Base-by-base conservation (phyloP, 345 rosid species). In the Gossypium bickii region DNA sequence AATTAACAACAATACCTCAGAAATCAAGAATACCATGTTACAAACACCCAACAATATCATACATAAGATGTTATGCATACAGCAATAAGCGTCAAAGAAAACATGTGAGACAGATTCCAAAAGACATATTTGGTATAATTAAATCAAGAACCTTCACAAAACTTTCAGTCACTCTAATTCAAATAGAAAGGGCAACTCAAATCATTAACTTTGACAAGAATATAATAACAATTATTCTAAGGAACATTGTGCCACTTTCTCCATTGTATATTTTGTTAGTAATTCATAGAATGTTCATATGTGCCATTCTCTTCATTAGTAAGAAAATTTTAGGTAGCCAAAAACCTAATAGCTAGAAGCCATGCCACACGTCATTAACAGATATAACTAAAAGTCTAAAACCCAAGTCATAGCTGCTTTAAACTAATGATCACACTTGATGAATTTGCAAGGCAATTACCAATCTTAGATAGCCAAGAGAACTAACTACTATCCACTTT, bases 151-250 rank as follows among this genome's bases (percentile, higher is more conserved):
- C 24, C 57, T 49, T 25, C 51, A 22, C 16, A 47, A n/a, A 53
- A 20, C 27, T 72, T 25, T 38, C 12, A 22, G 10, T 48, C 45
- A 47, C 9, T 45, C 75, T 20, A 65, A 43, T 15, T 10, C 55
- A 44, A 25, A 58, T 17, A 12, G 25, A 25, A 59, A 24, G n/a
- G 9, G 18, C 8, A 18, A 9, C 20, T 49, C 29, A 27, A 61
- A 16, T 51, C 11, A 73, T 73, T 73, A 17, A 12, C 25, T 73
- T 61, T 73, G 29, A 18, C 70, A 73, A 73, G 57, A 73, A 24
- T 29, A 27, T 12, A 48, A 16, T 22, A 15, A 57, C 10, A 57
- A 20, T 69, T 43, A 45, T 58, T 15, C 67, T n/a, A 45, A 59
- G 41, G 13, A 72, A 58, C 12, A 11, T 4, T 41, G 9, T 9